Conservation (phyloP, 345 rosid genomes). For the Brassica napus region Da-Ae NC_063434.1:7640501-7641000, state of each 20-base stretch:
- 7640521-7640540: background rate
- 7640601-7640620: background rate
- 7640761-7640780: background rate
- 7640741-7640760: background rate
- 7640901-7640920: constrained; percentile 37
- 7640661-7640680: constrained; percentile 16
- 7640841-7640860: constrained; percentile 30
- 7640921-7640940: constrained; percentile 37
- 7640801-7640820: constrained; percentile 24
- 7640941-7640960: constrained; percentile 46
- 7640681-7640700: background rate
- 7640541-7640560: background rate
- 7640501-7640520: background rate
- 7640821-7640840: constrained; percentile 24
- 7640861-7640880: constrained; percentile 21
- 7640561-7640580: background rate
- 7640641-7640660: background rate
- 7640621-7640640: background rate
- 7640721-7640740: background rate
- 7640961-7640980: constrained; percentile 37
- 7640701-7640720: too few species aligned
- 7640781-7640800: background rate
- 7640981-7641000: constrained; percentile 32
- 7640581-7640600: background rate
- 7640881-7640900: constrained; percentile 33